Evolutionary conservation across 371 early-diverging fungal species (phyloP).

Genomic region (Saksenaea oblongispora): DNA sequence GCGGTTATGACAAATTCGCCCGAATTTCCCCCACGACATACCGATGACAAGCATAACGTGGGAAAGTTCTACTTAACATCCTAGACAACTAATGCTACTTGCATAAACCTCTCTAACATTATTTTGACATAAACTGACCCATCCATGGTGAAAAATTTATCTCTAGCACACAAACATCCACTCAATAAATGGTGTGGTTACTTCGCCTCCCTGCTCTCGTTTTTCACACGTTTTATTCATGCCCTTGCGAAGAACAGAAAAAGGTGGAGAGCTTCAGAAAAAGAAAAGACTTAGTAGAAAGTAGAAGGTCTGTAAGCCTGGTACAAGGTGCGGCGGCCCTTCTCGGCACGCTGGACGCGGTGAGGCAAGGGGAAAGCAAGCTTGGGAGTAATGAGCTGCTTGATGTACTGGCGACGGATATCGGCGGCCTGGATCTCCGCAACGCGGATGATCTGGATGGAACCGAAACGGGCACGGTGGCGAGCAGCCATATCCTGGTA

Average conservation of each 20-base stretch:
- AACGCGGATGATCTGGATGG: constrained; percentile 98
- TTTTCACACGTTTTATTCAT: background rate
- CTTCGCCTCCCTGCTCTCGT: background rate
- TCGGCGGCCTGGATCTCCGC: constrained; percentile 88
- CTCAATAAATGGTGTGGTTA: constrained; percentile 8
- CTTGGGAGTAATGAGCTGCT: constrained; percentile 86
- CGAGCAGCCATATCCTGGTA: constrained; percentile 99
- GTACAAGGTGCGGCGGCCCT: constrained; percentile 76
- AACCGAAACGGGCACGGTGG: constrained; percentile 98
- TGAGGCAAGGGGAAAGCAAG: constrained; percentile 99
- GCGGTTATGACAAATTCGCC: too few relatives aligned
- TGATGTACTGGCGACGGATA: constrained; percentile 97
- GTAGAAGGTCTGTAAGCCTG: constrained; percentile 93
- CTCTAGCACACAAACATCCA: too few relatives aligned
- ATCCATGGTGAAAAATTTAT: too few relatives aligned
- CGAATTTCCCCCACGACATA: too few relatives aligned
- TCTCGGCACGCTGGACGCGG: constrained; percentile 82
- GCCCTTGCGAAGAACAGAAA: background rate
- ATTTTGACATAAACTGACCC: too few relatives aligned
- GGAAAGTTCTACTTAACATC: too few relatives aligned
- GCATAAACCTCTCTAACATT: too few relatives aligned
- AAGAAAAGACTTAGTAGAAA: constrained; percentile 60
- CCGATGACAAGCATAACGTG: too few relatives aligned
- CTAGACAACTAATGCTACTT: too few relatives aligned
- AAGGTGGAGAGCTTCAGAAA: background rate